Base-by-base conservation (phyloP, 2,329 filamentous ascomycete genomes). In the Chrysosporium queenslandicum region DNA sequence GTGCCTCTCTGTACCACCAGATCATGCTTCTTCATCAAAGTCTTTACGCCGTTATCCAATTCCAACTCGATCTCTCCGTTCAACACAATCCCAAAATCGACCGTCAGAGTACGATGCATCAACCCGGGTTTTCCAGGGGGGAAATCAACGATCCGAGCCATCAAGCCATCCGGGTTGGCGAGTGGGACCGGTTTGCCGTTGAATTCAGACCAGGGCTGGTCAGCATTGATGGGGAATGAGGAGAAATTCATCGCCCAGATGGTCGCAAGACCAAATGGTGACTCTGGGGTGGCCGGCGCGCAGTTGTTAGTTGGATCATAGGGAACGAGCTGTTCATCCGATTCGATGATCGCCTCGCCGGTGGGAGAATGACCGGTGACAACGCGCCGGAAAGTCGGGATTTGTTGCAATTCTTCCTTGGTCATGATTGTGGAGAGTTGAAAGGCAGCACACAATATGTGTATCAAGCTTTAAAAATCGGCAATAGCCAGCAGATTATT, bases 11-110 rank as follows among this genome's bases (percentile, higher is more conserved):
- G 63, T n/a, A 66, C 61, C 16, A 60, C 61, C 23, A 65, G 52
- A 49, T 65, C 64, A 16, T 60, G 59, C 52, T 59, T 52, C 40
- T 55, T 59, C 53, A 65, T 37, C 20, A 50, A 57, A 25, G 56
- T 64, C 53, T 59, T 61, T 8, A 58, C 56, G 8, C 61, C 63
- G 46, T 63, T 58, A 37, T 66, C 64, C 46, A 66, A 55, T 32
- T 64, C 57, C 45, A 64, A 37, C 54, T 60, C 55, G 21, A 66
- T 60, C 30, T 59, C 60, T 0, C 63, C 64, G 12, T 59, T 55
- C 25, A 66, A 55, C 12, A 66, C 58, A n/a, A 66, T 57, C 6
- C 59, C 64, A 52, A 64, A 65, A 53, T 66, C 64, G 21, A 66
- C 50, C 21, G 59, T 65, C 29, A 61, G 23, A 6, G 61, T 61